Base-by-base conservation (phyloP, 1,284 basidiomycete genomes). In the Mycosarcoma mackinlayi region DNA sequence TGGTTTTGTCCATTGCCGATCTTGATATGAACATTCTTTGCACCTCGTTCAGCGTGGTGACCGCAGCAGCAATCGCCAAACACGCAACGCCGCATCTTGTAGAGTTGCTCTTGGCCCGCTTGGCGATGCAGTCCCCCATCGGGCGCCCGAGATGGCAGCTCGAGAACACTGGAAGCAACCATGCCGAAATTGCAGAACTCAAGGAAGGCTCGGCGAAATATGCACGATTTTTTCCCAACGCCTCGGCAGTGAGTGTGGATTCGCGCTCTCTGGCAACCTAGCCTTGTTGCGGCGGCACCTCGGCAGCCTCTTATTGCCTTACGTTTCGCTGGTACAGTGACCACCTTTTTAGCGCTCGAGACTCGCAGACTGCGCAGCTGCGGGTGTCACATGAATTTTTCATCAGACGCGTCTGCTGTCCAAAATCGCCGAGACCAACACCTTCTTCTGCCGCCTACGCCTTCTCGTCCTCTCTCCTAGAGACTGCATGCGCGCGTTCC, bases 341-440 rank as follows among this genome's bases (percentile, higher is more conserved):
- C n/a, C n/a, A n/a, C n/a, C n/a, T n/a, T n/a, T n/a, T n/a, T n/a
- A n/a, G n/a, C n/a, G n/a, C n/a, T n/a, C n/a, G n/a, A n/a, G n/a
- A n/a, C n/a, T n/a, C n/a, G n/a, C n/a, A n/a, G n/a, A n/a, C n/a
- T n/a, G n/a, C n/a, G n/a, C n/a, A n/a, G n/a, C n/a, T n/a, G n/a
- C n/a, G n/a, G n/a, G n/a, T n/a, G n/a, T n/a, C n/a, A n/a, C n/a
- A n/a, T n/a, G n/a, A n/a, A n/a, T n/a, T n/a, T n/a, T n/a, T n/a
- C n/a, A n/a, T n/a, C n/a, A 21, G 38, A 38, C 53, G 60, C 49
- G 48, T 64, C 30, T 24, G 28, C 61, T 23, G 31, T 35, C 33
- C 14, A 52, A 37, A 52, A 63, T 63, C 49, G 54, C 55, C 50
- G 61, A 58, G 30, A 54, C 50, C 61, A 64, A 58, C 61, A 52